Evolutionary conservation across 2,329 filamentous ascomycete genomes (phyloP), one percentile per base, ranked within the genome.

Genomic region (Venturia asperata): DNA sequence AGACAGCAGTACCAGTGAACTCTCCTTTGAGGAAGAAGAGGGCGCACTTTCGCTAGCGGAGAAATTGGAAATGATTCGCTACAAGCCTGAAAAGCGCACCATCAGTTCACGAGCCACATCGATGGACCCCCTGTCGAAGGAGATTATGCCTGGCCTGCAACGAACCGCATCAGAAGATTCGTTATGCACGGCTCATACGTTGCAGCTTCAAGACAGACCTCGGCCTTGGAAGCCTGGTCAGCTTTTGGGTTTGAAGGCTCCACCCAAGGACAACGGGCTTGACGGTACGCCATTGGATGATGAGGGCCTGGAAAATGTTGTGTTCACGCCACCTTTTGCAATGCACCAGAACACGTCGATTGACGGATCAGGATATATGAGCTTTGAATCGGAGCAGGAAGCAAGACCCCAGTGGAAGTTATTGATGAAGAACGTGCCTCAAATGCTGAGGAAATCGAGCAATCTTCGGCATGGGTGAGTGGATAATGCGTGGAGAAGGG

Each of bases 291-390:
- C 60, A 45, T 15, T 58, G 30, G 60, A 61, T 42, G 60, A 61
- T n/a, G 60, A 61, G 30, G 7, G 6, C 4, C 60, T 61, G 42
- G 39, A 21, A 45, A 15, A 43, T 27, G 21, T 42, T 6, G n/a
- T 17, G 11, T 45, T 45, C 60, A 45, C 11, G 60, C 52, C 52
- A 37, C 17, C 52, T 21, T 37, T 61, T 27, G n/a, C 60, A 2
- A 39, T 42, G 42, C 60, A 27, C 5, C 34, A 19, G 37, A 39
- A 61, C 21, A 17, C 37, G 37, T 61, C 60, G 24, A 13, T 39
- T 24, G 60, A 61, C 39, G 60, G 60, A 27, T 61, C 60, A 42
- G 60, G 60, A 30, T 61, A 61, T 39, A 61, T 61, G 60, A 61
- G 60, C 37, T 45, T 61, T 27, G 60, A 61, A 6, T 43, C 60